phyloP scores from a whole-genome alignment of 1,284 basidiomycete genomes.

The Phellopilus nigrolimitatus region DNA sequence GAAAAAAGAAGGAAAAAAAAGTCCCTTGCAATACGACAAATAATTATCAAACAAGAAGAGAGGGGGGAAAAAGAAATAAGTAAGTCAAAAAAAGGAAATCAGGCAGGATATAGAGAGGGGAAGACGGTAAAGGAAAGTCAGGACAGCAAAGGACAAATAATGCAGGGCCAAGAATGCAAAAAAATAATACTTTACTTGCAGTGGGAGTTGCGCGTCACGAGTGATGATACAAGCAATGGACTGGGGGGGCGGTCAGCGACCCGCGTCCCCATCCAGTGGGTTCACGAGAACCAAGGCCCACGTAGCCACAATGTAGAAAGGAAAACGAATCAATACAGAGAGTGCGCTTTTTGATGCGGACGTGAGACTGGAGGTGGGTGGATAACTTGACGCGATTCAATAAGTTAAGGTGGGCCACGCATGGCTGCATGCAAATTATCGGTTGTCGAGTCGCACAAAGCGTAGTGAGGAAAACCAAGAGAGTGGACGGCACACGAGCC shows the following conservation, averaged over 20 bases:
- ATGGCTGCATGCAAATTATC: slow-evolving; percentile 3
- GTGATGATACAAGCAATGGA: slow-evolving; percentile 5
- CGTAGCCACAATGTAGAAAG: not conserved
- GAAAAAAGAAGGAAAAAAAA: not conserved
- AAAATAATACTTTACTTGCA: slow-evolving; percentile 13
- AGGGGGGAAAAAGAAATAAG: slow-evolving; percentile 7
- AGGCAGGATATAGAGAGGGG: slow-evolving; percentile 5
- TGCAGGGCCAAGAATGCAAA: slow-evolving; percentile 1
- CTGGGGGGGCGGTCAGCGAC: not conserved
- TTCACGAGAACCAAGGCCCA: not conserved
- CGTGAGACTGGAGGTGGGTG: not conserved
- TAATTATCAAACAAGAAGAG: slow-evolving; percentile 9
- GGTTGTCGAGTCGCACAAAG: not conserved
- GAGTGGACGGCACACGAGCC: slow-evolving; percentile 7
- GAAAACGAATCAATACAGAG: slow-evolving; percentile 2
- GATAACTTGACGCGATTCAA: not conserved
- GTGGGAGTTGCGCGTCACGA: slow-evolving; percentile 5
- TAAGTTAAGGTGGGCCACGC: slow-evolving; percentile 5
- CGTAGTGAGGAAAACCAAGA: slow-evolving; percentile 3
- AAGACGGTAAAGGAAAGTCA: slow-evolving; percentile 2
- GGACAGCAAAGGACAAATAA: not conserved
- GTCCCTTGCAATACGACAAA: not conserved
- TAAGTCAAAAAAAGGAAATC: no score
- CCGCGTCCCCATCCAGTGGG: slow-evolving; percentile 14
- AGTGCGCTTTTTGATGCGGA: slow-evolving; percentile 9